These are phyloP conservation scores for Oidiodendron maius DNA, from an alignment of 495 filamentous ascomycete genomes.

Conservation along the genomic window DNA sequence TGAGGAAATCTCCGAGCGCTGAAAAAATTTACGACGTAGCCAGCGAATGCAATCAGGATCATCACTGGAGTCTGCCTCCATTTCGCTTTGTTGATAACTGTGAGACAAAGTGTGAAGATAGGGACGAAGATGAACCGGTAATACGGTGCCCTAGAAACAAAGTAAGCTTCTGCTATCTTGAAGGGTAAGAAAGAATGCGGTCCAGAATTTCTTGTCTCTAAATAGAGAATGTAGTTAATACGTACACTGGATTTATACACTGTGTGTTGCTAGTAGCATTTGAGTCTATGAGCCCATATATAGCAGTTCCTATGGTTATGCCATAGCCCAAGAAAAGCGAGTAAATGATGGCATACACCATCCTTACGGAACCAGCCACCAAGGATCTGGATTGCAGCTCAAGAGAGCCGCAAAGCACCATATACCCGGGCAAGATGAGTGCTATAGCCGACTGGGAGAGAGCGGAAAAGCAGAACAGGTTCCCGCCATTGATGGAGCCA, in stretches of 20 bases:
- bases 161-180: not conserved
- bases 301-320: conserved; percentile 86
- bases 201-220: no score
- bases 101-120: conserved; percentile 74
- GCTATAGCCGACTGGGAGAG: conserved; percentile 88
- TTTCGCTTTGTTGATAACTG: conserved; percentile 83
- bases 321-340: conserved; percentile 95
- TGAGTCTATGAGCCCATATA: conserved; percentile 77
- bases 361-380: conserved; percentile 85
- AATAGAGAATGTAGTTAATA: no score
- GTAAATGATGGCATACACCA: conserved; percentile 96
- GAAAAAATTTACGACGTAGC: conserved; percentile 87
- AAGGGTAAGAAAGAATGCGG: not conserved
- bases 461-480: conserved; percentile 86
- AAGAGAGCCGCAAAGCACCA: conserved; percentile 73
- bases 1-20: conserved; percentile 62
- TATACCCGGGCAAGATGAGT: conserved; percentile 86
- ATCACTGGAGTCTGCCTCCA: conserved; percentile 86
- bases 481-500: conserved; percentile 65
- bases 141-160: conserved; percentile 30
- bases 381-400: conserved; percentile 85
- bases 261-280: conserved; percentile 68
- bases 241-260: conserved; percentile 61
- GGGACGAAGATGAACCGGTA: conserved; percentile 73
- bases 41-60: conserved; percentile 73